Evolutionary conservation across 371 early-diverging fungal genomes (phyloP).

Genomic region (Mucor lusitanicus): DNA sequence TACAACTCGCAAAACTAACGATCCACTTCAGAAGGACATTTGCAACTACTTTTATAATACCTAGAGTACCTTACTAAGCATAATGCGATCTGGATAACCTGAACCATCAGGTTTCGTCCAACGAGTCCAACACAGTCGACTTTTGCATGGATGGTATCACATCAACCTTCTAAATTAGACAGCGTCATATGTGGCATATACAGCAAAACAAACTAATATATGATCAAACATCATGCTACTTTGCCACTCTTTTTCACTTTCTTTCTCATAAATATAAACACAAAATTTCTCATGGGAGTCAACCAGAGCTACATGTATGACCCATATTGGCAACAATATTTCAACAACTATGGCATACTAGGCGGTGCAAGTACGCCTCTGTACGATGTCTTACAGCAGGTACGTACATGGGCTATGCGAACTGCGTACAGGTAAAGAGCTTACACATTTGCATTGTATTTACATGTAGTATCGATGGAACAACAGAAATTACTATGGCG

Average conservation of each 20-base stretch:
- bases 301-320: not conserved
- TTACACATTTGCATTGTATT: not conserved
- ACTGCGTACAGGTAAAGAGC: not conserved
- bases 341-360: not conserved
- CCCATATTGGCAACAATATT: not conserved
- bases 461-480: not conserved
- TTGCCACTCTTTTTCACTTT: not conserved
- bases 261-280: not conserved
- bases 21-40: too few relatives aligned
- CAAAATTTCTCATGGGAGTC: not conserved
- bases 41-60: too few relatives aligned
- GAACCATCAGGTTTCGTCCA: not conserved
- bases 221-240: not conserved
- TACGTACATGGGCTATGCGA: not conserved
- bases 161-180: not conserved
- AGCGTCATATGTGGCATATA: not conserved
- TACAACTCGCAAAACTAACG: too few relatives aligned
- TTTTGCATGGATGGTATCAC: not conserved
- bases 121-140: not conserved
- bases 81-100: too few relatives aligned
- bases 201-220: not conserved
- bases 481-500: not conserved
- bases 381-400: not conserved
- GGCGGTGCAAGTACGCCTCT: not conserved
- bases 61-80: too few relatives aligned